These are phyloP conservation scores for Macrotyloma uniflorum DNA, from an alignment of 306 rosid species.

Conservation along the genomic window DNA sequence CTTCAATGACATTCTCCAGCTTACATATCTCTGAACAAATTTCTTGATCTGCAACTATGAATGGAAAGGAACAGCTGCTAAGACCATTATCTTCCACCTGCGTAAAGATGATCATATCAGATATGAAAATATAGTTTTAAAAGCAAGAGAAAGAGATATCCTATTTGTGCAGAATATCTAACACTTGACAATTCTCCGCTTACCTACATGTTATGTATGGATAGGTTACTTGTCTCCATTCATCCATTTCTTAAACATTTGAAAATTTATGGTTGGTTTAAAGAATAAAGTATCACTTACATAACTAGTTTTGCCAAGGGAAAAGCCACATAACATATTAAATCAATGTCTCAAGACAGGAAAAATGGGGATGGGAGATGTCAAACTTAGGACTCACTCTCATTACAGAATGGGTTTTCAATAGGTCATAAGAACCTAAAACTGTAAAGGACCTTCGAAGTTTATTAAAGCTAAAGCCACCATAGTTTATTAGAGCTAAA, in stretches of 20 bases:
- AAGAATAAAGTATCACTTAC: constrained; percentile 6
- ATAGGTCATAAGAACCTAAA: neutral
- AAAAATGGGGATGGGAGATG: neutral
- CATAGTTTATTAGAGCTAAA: neutral
- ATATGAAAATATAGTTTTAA: constrained; percentile 28
- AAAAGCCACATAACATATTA: neutral
- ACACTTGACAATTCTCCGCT: constrained; percentile 16
- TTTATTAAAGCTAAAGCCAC: neutral
- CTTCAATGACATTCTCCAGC: constrained; percentile 71
- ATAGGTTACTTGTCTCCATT: neutral
- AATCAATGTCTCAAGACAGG: neutral
- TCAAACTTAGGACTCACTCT: neutral
- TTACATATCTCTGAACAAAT: constrained; percentile 80
- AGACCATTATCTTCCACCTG: constrained; percentile 94
- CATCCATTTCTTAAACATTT: constrained; percentile 13
- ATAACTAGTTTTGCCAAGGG: constrained; percentile 7
- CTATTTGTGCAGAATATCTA: constrained; percentile 7
- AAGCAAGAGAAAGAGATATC: constrained; percentile 10
- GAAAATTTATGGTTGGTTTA: neutral
- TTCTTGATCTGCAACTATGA: constrained; percentile 86
- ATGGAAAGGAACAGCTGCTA: constrained; percentile 82
- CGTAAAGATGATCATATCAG: constrained; percentile 32
- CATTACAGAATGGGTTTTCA: constrained; percentile 20
- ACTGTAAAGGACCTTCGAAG: constrained; percentile 1
- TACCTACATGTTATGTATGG: constrained; percentile 18